Evolutionary conservation across 495 filamentous ascomycete species (phyloP).

Genomic region (Choiromyces venosus): DNA sequence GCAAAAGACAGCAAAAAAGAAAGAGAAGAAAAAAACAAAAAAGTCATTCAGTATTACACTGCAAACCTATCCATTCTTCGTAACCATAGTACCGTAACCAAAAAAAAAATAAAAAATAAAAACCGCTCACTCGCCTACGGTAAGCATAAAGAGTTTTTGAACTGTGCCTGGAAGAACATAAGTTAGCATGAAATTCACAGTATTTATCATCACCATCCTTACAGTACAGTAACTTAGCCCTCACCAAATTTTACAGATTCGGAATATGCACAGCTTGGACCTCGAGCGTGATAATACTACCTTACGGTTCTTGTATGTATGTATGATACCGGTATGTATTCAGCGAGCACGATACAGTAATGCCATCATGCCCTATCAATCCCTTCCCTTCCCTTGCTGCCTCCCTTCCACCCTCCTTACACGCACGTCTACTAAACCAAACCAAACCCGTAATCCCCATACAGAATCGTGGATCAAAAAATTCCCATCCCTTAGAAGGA

Average conservation of each 20-base stretch:
- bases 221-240: background rate
- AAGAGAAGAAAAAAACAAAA: background rate
- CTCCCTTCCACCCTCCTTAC: background rate
- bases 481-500: too few relatives aligned
- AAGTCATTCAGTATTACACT: background rate
- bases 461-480: too few relatives aligned
- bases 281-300: too few relatives aligned
- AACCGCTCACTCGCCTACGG: background rate
- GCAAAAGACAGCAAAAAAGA: background rate
- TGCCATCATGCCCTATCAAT: background rate
- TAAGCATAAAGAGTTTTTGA: too few relatives aligned
- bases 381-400: background rate
- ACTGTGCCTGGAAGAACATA: too few relatives aligned
- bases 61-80: background rate
- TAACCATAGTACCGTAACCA: background rate
- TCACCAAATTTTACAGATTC: background rate
- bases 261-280: background rate
- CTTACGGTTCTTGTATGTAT: too few relatives aligned
- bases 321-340: background rate
- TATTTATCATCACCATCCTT: background rate
- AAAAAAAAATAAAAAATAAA: too few relatives aligned
- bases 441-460: too few relatives aligned
- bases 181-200: too few relatives aligned
- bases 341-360: background rate
- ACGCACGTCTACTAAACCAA: too few relatives aligned